These are phyloP conservation scores for Talinum fruticosum DNA, from an alignment of 148 eudicot genomes.

Conservation along the genomic window DNA sequence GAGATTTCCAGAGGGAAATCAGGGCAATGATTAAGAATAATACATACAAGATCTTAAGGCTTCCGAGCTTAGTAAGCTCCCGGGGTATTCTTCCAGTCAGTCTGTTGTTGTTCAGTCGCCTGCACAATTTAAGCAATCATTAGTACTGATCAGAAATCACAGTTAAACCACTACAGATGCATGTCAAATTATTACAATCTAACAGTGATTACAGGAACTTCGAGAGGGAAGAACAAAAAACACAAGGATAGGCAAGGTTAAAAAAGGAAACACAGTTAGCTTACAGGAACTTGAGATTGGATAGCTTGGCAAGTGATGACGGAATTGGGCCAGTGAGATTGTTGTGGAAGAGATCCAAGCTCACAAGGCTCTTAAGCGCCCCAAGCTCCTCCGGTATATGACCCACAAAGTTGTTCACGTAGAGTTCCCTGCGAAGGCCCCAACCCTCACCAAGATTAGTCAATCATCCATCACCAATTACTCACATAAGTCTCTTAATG, in stretches of 20 bases:
- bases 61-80: constrained; percentile 55
- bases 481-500: neutral
- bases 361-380: neutral
- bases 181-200: neutral
- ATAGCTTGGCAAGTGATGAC: neutral
- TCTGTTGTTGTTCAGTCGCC: constrained; percentile 54
- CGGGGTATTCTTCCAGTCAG: constrained; percentile 69
- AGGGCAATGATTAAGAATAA: neutral
- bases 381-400: neutral
- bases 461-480: neutral
- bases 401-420: constrained; percentile 3
- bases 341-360: neutral
- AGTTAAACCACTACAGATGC: neutral
- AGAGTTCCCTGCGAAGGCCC: neutral
- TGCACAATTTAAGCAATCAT: constrained; percentile 20
- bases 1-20: neutral
- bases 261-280: neutral
- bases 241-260: neutral
- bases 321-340: neutral
- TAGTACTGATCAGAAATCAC: neutral
- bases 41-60: constrained; percentile 57
- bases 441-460: neutral
- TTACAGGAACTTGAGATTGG: neutral
- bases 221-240: no score
- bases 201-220: neutral